Evolutionary conservation across 208 protist species (phyloP), one percentile per base, ranked within the genome.

Genomic region (Leishmania amazonensis): DNA sequence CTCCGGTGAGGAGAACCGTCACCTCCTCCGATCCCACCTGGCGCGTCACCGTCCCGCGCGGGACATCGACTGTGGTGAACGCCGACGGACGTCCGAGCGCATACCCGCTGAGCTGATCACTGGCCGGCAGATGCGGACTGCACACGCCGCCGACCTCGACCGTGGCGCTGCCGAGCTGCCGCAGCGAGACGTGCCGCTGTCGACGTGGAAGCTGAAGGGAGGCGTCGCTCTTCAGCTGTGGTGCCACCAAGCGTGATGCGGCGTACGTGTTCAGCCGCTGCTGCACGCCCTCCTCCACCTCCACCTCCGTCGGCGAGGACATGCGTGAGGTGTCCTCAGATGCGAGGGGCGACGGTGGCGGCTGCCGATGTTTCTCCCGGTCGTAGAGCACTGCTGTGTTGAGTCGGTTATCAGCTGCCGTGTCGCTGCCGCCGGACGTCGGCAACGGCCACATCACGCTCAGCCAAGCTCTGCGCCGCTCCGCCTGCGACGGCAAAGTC

Each of bases 81-180:
- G 85, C 19, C 19, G 90, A 87, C 3, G 89, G 88, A 45, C 89
- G 87, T 40, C 91, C 89, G 19, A 93, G 86, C 54, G 93, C 86
- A 7, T 86, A 90, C 3, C 93, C 93, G 62, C 85, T 94, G 19
- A 96, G 89, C 75, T 91, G 80, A 58, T 93, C 87, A 11, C 85
- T 85, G 42, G 85, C 77, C 5, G 93, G 93, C 42, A 96, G 84
- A 19, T 73, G 79, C 19, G 90, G 88, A 3, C 64, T 60, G 58
- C 64, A 76, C 15, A 81, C 71, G 38, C 74, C 24, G 40, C 83
- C 57, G 47, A 90, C 83, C 19, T 85, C 79, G 6, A 89, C 67
- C 19, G 64, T 57, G 54, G 78, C 80, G 24, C 84, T 84, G 51
- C 87, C 85, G 2, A 93, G 76, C 72, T 91, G 88, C n/a, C 89